These are phyloP conservation scores for Aspergillus ochraceus DNA, from an alignment of 2,329 filamentous ascomycete species.

Conservation along the genomic window DNA sequence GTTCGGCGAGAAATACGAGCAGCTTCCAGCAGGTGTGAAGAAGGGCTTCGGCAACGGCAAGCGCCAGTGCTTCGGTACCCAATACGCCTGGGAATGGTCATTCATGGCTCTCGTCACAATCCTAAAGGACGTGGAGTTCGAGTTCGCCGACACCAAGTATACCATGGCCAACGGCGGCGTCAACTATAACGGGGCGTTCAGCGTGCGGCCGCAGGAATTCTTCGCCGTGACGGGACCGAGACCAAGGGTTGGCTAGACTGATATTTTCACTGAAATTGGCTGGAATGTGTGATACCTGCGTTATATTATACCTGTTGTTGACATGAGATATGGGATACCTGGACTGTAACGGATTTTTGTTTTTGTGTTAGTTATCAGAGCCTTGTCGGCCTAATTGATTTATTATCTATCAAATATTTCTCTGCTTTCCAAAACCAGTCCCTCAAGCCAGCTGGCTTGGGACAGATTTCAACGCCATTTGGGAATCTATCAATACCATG, in stretches of 20 bases:
- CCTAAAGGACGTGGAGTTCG: conserved; percentile 70
- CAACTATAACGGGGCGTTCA: conserved; percentile 53
- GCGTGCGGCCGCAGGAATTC: conserved; percentile 51
- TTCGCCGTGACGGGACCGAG: conserved; percentile 18
- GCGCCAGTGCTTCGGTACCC: conserved; percentile 68
- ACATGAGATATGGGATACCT: neutral
- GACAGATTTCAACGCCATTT: too few species aligned
- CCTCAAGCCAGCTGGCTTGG: too few species aligned
- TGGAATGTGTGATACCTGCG: neutral
- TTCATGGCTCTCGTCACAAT: conserved; percentile 62
- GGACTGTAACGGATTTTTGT: too few species aligned
- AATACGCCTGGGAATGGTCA: conserved; percentile 74
- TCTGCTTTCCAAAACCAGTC: too few species aligned
- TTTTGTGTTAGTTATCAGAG: too few species aligned
- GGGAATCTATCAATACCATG: too few species aligned
- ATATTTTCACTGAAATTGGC: too few species aligned
- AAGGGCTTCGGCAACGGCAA: conserved; percentile 74
- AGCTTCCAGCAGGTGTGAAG: conserved; percentile 63
- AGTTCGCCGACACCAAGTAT: conserved; percentile 57
- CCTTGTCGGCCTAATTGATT: too few species aligned
- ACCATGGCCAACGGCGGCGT: conserved; percentile 29
- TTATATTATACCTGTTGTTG: neutral
- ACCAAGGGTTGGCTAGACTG: neutral
- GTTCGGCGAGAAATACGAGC: conserved; percentile 67
- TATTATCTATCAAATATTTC: too few species aligned